Evolutionary conservation across 345 rosid species (phyloP), one percentile per base, ranked within the genome.

Genomic region (Camelina laxa): DNA sequence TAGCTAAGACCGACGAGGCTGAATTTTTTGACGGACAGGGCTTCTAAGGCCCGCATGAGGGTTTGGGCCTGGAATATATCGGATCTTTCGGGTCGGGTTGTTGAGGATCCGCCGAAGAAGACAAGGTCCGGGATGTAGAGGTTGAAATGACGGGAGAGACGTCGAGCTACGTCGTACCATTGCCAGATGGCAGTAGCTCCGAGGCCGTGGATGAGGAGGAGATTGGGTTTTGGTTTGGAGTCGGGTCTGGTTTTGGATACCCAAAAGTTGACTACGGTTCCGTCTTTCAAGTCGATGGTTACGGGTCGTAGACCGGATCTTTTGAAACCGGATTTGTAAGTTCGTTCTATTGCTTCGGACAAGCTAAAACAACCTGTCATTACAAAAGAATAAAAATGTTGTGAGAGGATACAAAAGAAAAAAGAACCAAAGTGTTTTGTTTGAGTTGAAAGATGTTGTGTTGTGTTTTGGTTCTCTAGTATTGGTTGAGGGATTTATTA

Each of bases 181-280:
- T 89, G 93, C 98, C 98, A 93, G 61, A 91, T 36, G 61, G 93
- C 97, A 67, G 87, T 81, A 79, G 89, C 84, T 6, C 97, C 96
- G 0, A 93, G 73, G 1, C 97, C 97, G 61, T 93, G 96, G 84
- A 93, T 87, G 35, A 88, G 88, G 54, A 93, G 85, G 75, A 91
- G 93, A 67, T 89, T 76, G 3, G 88, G 90, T 60, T 75, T 75
- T 14, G 60, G 55, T 67, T 84, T 83, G 36, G 87, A 64, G 5
- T 69, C 82, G 2, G 10, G 55, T 9, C 55, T 79, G 74, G 54
- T 75, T 35, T 76, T 81, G 65, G 98, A 93, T 72, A 85, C 84
- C 96, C 96, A 92, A 64, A 89, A 87, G 80, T 93, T 94, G 70
- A 93, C 81, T n/a, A 85, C 61, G 65, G 95, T 93, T 67, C 93